phyloP scores from a whole-genome alignment of 495 filamentous ascomycete genomes.

The Neurospora sp. region DNA sequence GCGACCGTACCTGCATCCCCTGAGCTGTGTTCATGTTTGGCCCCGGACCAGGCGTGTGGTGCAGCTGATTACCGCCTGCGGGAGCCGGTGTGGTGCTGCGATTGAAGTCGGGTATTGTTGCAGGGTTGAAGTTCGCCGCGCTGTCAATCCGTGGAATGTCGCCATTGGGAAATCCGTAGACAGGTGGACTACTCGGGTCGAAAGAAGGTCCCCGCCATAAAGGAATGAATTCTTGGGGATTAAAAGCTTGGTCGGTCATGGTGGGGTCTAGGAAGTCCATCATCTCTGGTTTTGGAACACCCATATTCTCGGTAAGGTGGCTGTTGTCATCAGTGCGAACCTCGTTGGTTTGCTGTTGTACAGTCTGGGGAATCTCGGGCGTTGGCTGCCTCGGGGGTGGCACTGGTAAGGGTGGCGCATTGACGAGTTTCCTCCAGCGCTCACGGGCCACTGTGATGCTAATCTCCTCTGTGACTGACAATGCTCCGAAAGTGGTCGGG shows the following conservation, averaged over 20 bases:
- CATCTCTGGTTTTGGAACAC: conserved; percentile 2
- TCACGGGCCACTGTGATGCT: conserved; percentile 19
- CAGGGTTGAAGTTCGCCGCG: not conserved
- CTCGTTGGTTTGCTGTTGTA: not conserved
- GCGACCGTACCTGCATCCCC: not conserved
- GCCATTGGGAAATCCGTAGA: conserved; percentile 4
- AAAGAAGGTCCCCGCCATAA: conserved; percentile 2
- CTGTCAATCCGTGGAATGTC: not conserved
- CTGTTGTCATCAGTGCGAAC: not conserved
- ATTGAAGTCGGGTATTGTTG: not conserved
- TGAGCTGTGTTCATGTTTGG: not conserved
- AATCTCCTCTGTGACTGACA: conserved; percentile 24
- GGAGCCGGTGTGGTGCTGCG: conserved; percentile 1
- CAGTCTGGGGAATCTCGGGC: not conserved
- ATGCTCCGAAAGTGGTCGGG: conserved; percentile 26
- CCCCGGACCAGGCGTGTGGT: not conserved
- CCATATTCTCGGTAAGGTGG: not conserved
- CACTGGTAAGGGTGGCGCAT: conserved; percentile 20
- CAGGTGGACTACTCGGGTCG: not conserved
- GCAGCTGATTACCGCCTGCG: not conserved
- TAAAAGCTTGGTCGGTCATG: conserved; percentile 27
- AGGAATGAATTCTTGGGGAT: conserved; percentile 8
- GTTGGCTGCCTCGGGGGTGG: conserved; percentile 1
- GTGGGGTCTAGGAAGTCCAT: conserved; percentile 24
- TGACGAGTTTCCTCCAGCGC: conserved; percentile 35